These are phyloP conservation scores for Ballota nigra DNA, from an alignment of 257 asterid species.

Conservation along the genomic window DNA sequence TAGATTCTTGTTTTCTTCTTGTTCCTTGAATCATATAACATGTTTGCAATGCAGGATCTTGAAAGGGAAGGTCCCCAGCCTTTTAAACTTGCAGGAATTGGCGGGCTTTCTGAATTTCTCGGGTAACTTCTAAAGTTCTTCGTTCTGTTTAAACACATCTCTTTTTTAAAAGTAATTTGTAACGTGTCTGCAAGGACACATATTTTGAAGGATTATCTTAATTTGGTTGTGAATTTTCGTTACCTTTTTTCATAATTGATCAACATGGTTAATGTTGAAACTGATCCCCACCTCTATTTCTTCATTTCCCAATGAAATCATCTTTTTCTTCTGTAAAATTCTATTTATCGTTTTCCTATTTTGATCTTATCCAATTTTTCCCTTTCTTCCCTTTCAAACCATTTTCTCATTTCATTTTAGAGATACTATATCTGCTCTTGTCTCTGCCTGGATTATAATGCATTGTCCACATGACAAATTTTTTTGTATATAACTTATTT, in stretches of 20 bases:
- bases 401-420: not conserved
- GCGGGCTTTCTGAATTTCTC: slow-evolving; percentile 91
- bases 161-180: not conserved
- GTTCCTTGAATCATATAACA: not conserved
- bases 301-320: not conserved
- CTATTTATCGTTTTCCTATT: not conserved
- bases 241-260: not conserved
- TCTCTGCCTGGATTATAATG: not conserved
- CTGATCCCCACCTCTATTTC: not conserved
- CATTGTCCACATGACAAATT: not conserved
- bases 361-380: not conserved
- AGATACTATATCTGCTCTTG: not conserved
- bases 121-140: slow-evolving; percentile 51
- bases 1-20: not conserved
- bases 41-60: slow-evolving; percentile 58
- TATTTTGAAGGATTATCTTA: not conserved
- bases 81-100: slow-evolving; percentile 94
- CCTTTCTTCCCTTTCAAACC: not conserved
- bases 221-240: not conserved
- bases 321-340: not conserved
- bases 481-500: not conserved
- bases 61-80: slow-evolving; percentile 91
- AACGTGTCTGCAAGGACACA: not conserved
- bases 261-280: not conserved
- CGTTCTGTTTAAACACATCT: not conserved